Evolutionary conservation across 1,284 basidiomycete genomes (phyloP), one percentile per base, ranked within the genome.

Genomic region (Moesziomyces aphidis): DNA sequence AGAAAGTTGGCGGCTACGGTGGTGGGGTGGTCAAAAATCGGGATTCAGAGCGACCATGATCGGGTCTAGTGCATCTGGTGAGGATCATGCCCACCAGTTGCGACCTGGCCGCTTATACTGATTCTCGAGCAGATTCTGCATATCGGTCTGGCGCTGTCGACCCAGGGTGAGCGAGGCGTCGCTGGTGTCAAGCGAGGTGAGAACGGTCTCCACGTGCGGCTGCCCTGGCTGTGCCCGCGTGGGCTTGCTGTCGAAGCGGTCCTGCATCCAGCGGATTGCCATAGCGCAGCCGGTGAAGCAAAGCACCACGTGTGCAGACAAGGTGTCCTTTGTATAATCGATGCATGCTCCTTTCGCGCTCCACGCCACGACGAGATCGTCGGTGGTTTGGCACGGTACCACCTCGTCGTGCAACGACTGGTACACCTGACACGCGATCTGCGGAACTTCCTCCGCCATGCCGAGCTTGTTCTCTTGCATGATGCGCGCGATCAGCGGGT

Each of bases 351-450:
- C 75, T 21, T 52, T 28, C 8, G 53, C 39, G 36, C 58, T 63
- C 77, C 75, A 79, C 1, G 51, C 42, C 3, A 43, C 55, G 2
- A 79, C 72, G 8, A 79, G 61, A 19, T 64, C 57, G 50, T 76
- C 64, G 6, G 73, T 76, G 2, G 61, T 68, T 36, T 51, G 39
- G 59, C 62, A 74, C 7, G 80, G 80, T 31, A 82, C 79, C 17
- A 81, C 73, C 28, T 77, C 71, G 57, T 82, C 80, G 50, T 76
- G 52, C 1, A 71, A 55, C 6, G 75, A 69, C 19, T 81, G 78
- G 63, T 77, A 80, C 54, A 82, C 72, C n/a, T 71, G 76, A 24
- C 79, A 73, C 4, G 79, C 73, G 3, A 65, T 58, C 9, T 43
- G 59, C 1, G 79, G 76, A 9, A 23, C 24, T 22, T 63, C 46